These are phyloP conservation scores for Penicillium coprophilum DNA, from an alignment of 495 filamentous ascomycete species.

Conservation along the genomic window DNA sequence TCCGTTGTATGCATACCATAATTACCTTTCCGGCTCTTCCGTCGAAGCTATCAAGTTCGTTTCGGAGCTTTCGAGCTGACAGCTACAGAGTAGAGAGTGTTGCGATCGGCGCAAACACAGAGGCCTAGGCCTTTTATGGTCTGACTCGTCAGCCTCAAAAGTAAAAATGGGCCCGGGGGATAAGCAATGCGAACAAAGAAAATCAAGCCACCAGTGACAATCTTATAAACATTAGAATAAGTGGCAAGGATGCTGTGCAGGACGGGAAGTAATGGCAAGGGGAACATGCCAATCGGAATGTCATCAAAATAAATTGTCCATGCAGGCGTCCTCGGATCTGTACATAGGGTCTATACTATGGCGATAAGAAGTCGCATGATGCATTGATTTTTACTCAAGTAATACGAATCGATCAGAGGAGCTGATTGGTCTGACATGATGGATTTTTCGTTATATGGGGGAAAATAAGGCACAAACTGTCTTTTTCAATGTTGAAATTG, in stretches of 20 bases:
- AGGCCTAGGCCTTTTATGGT: constrained; percentile 3
- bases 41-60: constrained; percentile 23
- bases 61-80: constrained; percentile 22
- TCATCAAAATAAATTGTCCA: constrained; percentile 3
- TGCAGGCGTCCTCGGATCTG: constrained; percentile 12
- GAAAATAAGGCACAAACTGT: background rate
- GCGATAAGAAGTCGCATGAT: constrained; percentile 14
- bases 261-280: constrained; percentile 19
- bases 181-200: constrained; percentile 9
- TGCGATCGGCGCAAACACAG: constrained; percentile 8
- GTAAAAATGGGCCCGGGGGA: background rate
- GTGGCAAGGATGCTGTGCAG: constrained; percentile 19
- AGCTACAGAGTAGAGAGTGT: background rate
- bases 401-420: background rate
- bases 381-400: background rate
- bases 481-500: background rate
- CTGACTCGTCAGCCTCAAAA: constrained; percentile 16
- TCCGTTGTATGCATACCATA: constrained; percentile 26
- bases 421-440: background rate
- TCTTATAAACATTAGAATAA: constrained; percentile 3
- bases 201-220: constrained; percentile 3
- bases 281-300: constrained; percentile 18
- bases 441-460: background rate
- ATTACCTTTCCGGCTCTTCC: constrained; percentile 20
- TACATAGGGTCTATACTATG: background rate